Evolutionary conservation across 176 grass and related monocot genomes (phyloP).

Genomic region (Lolium multiflorum): DNA sequence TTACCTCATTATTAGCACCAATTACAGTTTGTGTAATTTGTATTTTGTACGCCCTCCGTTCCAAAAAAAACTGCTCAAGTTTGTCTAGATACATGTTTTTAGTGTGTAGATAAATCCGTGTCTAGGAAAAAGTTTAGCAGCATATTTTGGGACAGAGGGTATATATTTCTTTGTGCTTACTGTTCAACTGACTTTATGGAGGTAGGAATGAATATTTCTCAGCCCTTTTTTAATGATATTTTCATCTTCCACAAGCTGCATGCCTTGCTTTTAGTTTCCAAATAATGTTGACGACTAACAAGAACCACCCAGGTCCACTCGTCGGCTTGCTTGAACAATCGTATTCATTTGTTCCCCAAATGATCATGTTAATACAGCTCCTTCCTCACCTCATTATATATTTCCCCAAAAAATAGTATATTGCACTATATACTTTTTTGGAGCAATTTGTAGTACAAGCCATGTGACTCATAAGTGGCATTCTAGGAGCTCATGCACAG

Average conservation of each 20-base stretch:
- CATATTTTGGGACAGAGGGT: no score
- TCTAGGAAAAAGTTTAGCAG: no score
- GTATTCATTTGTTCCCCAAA: constrained; percentile 14
- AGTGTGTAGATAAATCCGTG: no score
- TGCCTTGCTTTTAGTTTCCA: constrained; percentile 18
- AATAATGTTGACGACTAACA: not conserved
- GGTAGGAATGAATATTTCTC: not conserved
- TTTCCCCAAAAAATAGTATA: not conserved
- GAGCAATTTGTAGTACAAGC: not conserved
- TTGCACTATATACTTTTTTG: constrained; percentile 3
- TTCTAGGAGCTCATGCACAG: constrained; percentile 8
- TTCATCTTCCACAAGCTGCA: not conserved
- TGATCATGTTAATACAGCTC: not conserved
- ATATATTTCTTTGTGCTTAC: not conserved
- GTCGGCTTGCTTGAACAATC: not conserved
- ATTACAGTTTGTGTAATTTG: not conserved
- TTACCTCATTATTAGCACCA: constrained; percentile 1
- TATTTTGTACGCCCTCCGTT: not conserved
- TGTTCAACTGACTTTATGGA: constrained; percentile 7
- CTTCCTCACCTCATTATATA: not conserved
- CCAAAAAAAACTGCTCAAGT: no score
- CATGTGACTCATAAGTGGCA: not conserved
- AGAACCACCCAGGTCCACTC: not conserved
- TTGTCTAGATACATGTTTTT: no score
- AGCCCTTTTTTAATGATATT: not conserved